Base-by-base conservation (phyloP, 148 eudicot genomes). In the Cornus florida region DNA sequence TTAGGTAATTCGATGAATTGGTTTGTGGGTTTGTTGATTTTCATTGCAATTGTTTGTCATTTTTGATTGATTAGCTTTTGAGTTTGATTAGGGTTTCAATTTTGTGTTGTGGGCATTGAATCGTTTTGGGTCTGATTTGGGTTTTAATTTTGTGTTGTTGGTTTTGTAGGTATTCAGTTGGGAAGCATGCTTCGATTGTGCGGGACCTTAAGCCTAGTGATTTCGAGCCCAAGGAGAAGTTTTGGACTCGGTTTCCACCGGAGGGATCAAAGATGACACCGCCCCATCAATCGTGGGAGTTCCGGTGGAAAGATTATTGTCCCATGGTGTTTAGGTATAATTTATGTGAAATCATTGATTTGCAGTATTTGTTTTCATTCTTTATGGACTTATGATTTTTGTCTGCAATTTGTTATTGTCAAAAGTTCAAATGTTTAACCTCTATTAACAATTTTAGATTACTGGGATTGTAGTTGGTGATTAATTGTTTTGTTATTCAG, bases 251-350 rank as follows among this genome's bases (percentile, higher is more conserved):
- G 85, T 93, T 93, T 85, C 97, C 94, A 10, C 75, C 97, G 0
- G 94, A 91, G 79, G 97, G 97, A 68, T 88, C 97, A 2, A 91
- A 90, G 78, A 67, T 80, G 43, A 91, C 97, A 4, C 97, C 94
- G 2, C 87, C 93, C 13, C 97, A 93, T 85, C 92, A 89, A 56
- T 93, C 97, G 0, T 74, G 67, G 2, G 97, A 93, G 33, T 93
- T 93, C 75, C 85, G 94, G 24, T 93, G 97, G 97, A 93, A 93
- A 74, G 97, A 93, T 88, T 93, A 93, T 78, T 91, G 93, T 59
- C 97, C 97, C 6, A 71, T 90, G 74, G 97, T 93, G 50, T 93
- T 93, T 79, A 91, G 97, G 97, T 93, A 77, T 74, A 32, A 41
- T 68, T 68, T 64, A 1, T 13, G 48, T 65, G 28, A 6, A 5